These are phyloP conservation scores for Boletus tylopilopsis DNA, from an alignment of 768 basidiomycete species.

Conservation along the genomic window DNA sequence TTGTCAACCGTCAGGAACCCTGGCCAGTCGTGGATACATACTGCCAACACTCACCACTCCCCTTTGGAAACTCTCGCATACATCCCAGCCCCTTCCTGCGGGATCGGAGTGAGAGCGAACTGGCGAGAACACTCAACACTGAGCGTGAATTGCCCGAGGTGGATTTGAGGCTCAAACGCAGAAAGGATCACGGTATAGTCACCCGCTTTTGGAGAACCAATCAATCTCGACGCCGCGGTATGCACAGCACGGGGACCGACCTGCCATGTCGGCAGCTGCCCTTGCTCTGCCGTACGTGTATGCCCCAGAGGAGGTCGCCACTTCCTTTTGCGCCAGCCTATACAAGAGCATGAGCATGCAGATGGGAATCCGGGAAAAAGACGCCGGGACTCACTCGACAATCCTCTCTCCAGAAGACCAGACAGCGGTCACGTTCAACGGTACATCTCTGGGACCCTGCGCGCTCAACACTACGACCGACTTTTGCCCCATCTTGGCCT, in stretches of 20 bases:
- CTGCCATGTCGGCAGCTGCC: slow-evolving; percentile 44
- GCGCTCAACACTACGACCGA: slow-evolving; percentile 43
- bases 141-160: slow-evolving; percentile 63
- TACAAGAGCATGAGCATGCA: background rate
- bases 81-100: slow-evolving; percentile 91
- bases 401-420: slow-evolving; percentile 77
- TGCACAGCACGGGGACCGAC: slow-evolving; percentile 36
- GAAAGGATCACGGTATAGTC: slow-evolving; percentile 85
- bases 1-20: slow-evolving; percentile 24
- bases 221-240: background rate
- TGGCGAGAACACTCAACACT: slow-evolving; percentile 57
- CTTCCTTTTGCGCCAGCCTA: slow-evolving; percentile 62
- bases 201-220: slow-evolving; percentile 38
- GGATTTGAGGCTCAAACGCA: slow-evolving; percentile 66
- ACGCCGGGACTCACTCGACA: slow-evolving; percentile 54
- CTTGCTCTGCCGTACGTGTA: slow-evolving; percentile 78
- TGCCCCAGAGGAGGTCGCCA: slow-evolving; percentile 70
- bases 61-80: slow-evolving; percentile 67
- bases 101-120: slow-evolving; percentile 62
- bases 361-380: background rate
- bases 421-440: slow-evolving; percentile 68
- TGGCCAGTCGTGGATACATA: background rate
- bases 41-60: slow-evolving; percentile 55
- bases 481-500: slow-evolving; percentile 26
- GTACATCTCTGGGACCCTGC: slow-evolving; percentile 59